Base-by-base conservation (phyloP, 768 basidiomycete species). In the Dioszegia crocea region DNA sequence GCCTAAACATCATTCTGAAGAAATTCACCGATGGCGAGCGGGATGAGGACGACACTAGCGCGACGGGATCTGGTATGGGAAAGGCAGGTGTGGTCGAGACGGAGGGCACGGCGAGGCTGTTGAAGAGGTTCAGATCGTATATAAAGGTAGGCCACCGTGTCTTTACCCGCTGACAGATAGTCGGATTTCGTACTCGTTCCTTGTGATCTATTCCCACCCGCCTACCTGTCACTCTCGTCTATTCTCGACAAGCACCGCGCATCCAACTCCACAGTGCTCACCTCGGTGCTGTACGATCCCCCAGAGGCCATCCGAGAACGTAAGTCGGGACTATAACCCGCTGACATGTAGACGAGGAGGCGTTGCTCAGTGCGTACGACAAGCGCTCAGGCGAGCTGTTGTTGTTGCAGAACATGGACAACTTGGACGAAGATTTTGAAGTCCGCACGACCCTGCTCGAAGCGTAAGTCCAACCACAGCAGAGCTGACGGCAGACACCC, bases 121-220 rank as follows among this genome's bases (percentile, higher is more conserved):
- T 94, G 59, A 83, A 84, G 51, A 84, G 90, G 70, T 89, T 92
- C 75, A 82, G 88, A 10, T 79, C 73, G 47, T 85, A 85, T 47
- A 91, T 93, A 62, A 81, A 83, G 62, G 84, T 78, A 39, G 30
- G 74, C 59, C 17, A 27, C 36, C 26, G 33, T 33, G 33, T 33
- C 23, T 39, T 9, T 23, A n/a, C 40, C 30, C 27, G 31, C 26
- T 26, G 27, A 33, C 40, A 44, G 21, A 33, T 50, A 80, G 78
- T 65, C 84, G 60, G 93, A 96, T 76, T 93, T 96, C 75, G 83
- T 96, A 39, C 77, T 97, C 23, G 82, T 97, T 1, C 88, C 93
- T 6, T 96, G 91, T 71, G 93, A 97, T 75, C 89, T 96, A 49
- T 82, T 91, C 21, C 86, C 91, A 9, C 87, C 91, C 0, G 79